Conservation (phyloP, 495 filamentous ascomycete genomes). For the Trichoderma virens region DNA sequence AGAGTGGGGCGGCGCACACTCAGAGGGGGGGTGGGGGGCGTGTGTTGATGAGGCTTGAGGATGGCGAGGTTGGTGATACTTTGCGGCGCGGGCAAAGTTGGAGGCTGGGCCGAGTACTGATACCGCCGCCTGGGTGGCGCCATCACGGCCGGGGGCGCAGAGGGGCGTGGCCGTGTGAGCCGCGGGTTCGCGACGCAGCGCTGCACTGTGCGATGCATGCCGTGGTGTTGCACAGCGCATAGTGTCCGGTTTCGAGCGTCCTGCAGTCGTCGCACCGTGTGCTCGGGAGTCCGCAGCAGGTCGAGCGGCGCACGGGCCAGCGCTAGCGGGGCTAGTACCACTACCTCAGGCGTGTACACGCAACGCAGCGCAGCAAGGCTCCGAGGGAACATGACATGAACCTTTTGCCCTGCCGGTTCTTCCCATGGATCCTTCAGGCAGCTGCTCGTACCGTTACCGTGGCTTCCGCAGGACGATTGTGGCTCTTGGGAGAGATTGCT, state of each 20-base stretch:
- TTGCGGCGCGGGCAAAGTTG: too few species aligned
- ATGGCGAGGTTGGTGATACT: too few species aligned
- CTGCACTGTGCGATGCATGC: background rate
- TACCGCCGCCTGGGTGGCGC: background rate
- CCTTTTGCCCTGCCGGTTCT: too few species aligned
- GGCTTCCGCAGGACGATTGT: too few species aligned
- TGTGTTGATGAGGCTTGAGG: too few species aligned
- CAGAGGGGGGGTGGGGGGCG: background rate
- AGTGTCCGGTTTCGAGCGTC: background rate
- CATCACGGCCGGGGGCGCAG: background rate
- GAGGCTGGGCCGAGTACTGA: too few species aligned
- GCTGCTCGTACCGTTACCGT: too few species aligned
- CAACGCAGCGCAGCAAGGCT: background rate
- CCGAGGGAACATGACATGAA: too few species aligned
- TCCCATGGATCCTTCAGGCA: too few species aligned
- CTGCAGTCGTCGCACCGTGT: background rate
- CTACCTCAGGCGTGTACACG: background rate
- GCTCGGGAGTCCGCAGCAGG: slow-evolving; percentile 1
- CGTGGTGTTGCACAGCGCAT: background rate
- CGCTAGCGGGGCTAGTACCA: background rate
- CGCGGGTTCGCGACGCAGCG: background rate
- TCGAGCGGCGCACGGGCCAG: background rate
- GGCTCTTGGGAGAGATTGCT: too few species aligned
- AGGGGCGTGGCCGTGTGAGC: background rate
- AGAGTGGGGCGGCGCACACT: background rate